Evolutionary conservation across 2,329 filamentous ascomycete species (phyloP), one percentile per base, ranked within the genome.

Genomic region (Coniella vitis): DNA sequence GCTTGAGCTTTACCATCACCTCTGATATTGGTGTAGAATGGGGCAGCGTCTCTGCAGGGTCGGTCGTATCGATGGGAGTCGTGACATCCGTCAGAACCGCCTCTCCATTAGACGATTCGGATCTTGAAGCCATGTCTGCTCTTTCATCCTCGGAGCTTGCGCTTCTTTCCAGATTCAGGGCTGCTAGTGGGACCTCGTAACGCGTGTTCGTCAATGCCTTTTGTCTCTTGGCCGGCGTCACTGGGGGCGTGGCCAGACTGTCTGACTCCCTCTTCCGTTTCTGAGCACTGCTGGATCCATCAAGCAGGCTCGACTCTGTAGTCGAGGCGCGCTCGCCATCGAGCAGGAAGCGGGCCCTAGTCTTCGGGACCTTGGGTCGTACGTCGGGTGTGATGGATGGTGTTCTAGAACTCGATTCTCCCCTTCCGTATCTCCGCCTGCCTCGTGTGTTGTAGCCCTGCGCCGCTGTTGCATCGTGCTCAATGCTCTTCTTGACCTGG

Each of bases 401-500:
- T 4, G 76, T 78, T 52, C 79, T 69, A 16, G 79, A 83, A 5
- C 69, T 69, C 38, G 68, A 65, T 35, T 66, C 68, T 45, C 72
- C 64, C 54, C 73, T 74, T 35, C 75, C 74, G 22, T 75, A 76
- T 51, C 77, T 65, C 55, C 74, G 65, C 53, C 77, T 68, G 21
- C 72, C 68, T 4, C 80, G 74, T n/a, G 84, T 63, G 3, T 74
- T 76, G 55, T 84, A 84, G 1, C 70, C 72, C 37, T 75, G 73
- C 0, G 61, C 49, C 5, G 61, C 56, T 7, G 51, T 53, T 9
- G 66, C 50, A 9, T 73, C 69, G 38, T 76, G 72, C 57, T 85
- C 78, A 21, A 84, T 73, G 57, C 72, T 77, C 54, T 63, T 70
- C 58, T 67, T 71, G 20, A 78, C 66, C 1, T 67, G 67, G 3